Conservation (phyloP, 1,284 basidiomycete species). For the Inonotus hispidus region DNA sequence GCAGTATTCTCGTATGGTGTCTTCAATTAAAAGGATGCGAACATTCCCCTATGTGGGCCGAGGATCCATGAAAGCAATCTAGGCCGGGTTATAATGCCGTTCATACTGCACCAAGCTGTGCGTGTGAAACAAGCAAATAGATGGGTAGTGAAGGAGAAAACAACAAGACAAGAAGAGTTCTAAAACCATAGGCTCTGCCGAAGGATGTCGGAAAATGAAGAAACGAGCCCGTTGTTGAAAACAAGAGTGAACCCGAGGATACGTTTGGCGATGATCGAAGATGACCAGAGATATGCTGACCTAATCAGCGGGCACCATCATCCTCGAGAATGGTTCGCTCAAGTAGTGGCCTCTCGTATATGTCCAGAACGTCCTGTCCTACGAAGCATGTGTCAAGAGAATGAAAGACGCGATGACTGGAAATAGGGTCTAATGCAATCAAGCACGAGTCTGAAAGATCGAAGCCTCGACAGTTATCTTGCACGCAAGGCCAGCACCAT, state of each 20-base stretch:
- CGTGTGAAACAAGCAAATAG: not conserved
- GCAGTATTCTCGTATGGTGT: not conserved
- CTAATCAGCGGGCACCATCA: not conserved
- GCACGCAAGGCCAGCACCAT: not conserved
- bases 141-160: not conserved
- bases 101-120: not conserved
- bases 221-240: not conserved
- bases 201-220: not conserved
- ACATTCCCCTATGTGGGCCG: not conserved
- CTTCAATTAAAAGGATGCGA: slow-evolving; percentile 1
- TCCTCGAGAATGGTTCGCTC: not conserved
- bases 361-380: not conserved
- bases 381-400: not conserved
- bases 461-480: not conserved
- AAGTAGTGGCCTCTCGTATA: not conserved
- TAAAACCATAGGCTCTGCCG: not conserved
- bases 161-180: not conserved
- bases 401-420: not conserved
- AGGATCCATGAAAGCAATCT: slow-evolving; percentile 1
- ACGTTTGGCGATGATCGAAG: not conserved
- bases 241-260: not conserved
- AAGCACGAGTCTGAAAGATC: not conserved
- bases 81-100: not conserved
- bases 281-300: slow-evolving; percentile 1
- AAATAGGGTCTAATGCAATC: not conserved